These are phyloP conservation scores for Amyloporia xantha DNA, from an alignment of 768 basidiomycete genomes.

Conservation along the genomic window DNA sequence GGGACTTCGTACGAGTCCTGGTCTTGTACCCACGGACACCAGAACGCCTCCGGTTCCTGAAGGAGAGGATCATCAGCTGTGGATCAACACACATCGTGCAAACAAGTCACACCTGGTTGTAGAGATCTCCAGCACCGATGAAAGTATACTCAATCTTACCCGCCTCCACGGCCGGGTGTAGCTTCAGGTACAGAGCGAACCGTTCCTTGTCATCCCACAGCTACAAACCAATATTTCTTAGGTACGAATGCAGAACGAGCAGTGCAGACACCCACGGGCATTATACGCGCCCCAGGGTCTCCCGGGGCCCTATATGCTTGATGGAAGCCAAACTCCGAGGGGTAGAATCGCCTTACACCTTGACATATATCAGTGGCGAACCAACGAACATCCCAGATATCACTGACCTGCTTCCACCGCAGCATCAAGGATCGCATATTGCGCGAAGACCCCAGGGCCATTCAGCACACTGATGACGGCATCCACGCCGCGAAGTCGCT, in stretches of 20 bases:
- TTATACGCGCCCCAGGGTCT: neutral
- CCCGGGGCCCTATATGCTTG: neutral
- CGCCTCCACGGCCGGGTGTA: neutral
- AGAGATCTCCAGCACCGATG: constrained; percentile 1
- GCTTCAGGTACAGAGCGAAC: neutral
- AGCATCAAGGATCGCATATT: neutral
- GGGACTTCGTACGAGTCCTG: constrained; percentile 1
- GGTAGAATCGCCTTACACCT: constrained; percentile 4
- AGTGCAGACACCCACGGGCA: neutral
- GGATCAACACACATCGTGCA: neutral
- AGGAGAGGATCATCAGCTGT: neutral
- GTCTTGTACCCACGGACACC: constrained; percentile 3
- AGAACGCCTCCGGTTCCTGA: constrained; percentile 1
- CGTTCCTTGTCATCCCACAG: constrained; percentile 3
- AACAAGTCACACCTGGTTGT: neutral
- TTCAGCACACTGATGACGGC: constrained; percentile 1
- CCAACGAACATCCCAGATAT: neutral
- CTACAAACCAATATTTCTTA: neutral
- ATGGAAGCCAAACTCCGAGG: neutral
- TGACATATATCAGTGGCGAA: neutral
- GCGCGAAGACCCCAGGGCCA: neutral
- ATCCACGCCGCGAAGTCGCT: neutral
- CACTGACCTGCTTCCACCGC: neutral
- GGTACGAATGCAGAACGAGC: neutral
- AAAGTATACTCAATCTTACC: constrained; percentile 1